Evolutionary conservation across 2,329 filamentous ascomycete genomes (phyloP), one percentile per base, ranked within the genome.

Genomic region (Microdochium trichocladiopsis): DNA sequence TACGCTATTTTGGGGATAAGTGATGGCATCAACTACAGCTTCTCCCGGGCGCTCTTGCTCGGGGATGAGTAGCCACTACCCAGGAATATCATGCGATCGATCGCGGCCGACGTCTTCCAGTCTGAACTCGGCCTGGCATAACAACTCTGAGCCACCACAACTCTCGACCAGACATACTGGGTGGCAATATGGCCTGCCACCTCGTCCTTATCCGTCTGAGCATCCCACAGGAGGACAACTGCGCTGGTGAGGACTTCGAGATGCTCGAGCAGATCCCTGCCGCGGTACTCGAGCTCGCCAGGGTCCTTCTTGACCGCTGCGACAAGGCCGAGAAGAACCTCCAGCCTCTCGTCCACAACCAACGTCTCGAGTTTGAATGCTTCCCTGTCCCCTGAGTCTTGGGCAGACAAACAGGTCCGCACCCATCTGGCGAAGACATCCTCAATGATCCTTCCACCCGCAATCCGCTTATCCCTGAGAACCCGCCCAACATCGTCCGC

Each of bases 401-500:
- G 45, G 24, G 21, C 45, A 25, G 28, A 33, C 21, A 25, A 5
- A 24, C 33, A 36, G 24, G 12, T 6, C n/a, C 9, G 14, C 31
- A 51, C 54, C 54, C 54, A 55, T 18, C 36, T 11, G 28, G 50
- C 43, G 25, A 52, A 55, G 18, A 55, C 33, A 11, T 37, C 48
- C 43, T 52, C 49, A 10, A 55, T 36, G 45, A 53, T 25, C 12
- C 50, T 25, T 2, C 54, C 54, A 16, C 43, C 31, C 25, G 51
- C 51, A 14, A 55, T 53, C 16, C 54, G 52, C 24, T 47, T 51
- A 43, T 53, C 54, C 23, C 33, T 47, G 3, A 55, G 49, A 6
- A 55, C 54, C 10, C 54, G 52, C 12, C 50, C 47, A 11, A 56
- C 48, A 14, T 56, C 54, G 28, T 51, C 52, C 8, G 50, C 52